Conservation (phyloP, 148 eudicot species). For the Cornus kousa region DNA sequence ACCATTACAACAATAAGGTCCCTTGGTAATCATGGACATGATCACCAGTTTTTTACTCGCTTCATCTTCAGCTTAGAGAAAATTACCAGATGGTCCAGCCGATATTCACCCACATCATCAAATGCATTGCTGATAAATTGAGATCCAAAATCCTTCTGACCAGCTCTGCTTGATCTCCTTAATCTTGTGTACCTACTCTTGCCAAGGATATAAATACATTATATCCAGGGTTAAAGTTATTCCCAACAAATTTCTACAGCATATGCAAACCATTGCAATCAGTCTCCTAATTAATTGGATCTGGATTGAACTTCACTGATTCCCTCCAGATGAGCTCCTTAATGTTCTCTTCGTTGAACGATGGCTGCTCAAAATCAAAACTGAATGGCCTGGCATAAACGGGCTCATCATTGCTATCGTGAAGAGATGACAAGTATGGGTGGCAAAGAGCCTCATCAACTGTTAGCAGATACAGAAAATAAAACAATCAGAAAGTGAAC, state of each 20-base stretch:
- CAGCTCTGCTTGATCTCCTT: neutral
- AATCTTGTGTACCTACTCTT: neutral
- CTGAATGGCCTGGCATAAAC: constrained; percentile 56
- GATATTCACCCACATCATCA: neutral
- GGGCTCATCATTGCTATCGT: constrained; percentile 69
- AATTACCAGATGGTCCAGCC: neutral
- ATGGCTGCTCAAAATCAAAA: constrained; percentile 71
- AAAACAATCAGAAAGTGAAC: neutral
- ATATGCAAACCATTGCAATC: neutral
- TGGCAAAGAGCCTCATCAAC: constrained; percentile 79
- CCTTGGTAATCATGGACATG: neutral
- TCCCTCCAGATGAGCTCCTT: constrained; percentile 91
- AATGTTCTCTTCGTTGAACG: constrained; percentile 63
- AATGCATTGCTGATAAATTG: neutral
- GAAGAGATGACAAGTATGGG: constrained; percentile 74
- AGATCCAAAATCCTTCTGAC: neutral
- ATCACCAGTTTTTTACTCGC: neutral
- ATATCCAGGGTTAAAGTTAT: neutral
- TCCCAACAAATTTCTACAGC: neutral
- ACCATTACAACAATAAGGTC: neutral
- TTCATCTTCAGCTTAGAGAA: neutral
- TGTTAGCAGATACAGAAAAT: constrained; percentile 20
- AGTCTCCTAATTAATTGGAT: constrained; percentile 41
- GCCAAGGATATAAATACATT: neutral
- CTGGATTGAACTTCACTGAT: constrained; percentile 72